A percentile compares a stretch with the other conserved stretches of the same genome.
Evolutionary conservation across 2,329 filamentous ascomycete genomes (phyloP).

Genomic region (Myotisia sp.): DNA sequence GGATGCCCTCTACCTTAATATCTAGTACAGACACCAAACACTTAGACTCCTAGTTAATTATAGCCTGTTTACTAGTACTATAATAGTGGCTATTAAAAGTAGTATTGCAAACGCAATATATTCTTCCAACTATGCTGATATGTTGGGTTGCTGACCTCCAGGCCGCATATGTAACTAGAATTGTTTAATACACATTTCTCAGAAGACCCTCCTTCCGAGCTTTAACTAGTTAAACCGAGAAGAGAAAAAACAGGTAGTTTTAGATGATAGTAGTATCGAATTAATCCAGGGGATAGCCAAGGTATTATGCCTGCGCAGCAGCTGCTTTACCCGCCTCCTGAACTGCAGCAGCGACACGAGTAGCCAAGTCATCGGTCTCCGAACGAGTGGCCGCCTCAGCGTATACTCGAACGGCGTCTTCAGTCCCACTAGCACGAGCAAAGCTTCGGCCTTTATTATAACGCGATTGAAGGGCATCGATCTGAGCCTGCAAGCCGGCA

Average conservation of each 20-base stretch:
- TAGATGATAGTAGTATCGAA: too few species aligned
- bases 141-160: too few species aligned
- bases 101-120: too few species aligned
- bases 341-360: conserved; percentile 64
- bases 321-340: conserved; percentile 37
- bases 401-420: conserved; percentile 92
- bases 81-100: too few species aligned
- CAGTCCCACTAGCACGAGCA: conserved; percentile 82
- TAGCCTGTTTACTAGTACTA: too few species aligned
- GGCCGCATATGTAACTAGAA: too few species aligned
- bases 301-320: conserved; percentile 1
- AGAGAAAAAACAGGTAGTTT: conserved; percentile 2
- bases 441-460: conserved; percentile 84
- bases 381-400: conserved; percentile 80
- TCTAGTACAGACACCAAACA: too few species aligned
- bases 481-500: conserved; percentile 63
- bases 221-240: neutral
- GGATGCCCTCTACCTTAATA: too few species aligned
- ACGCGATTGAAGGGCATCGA: conserved; percentile 76
- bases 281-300: neutral
- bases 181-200: too few species aligned
- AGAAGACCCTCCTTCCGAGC: too few species aligned
- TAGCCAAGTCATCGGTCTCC: conserved; percentile 81
- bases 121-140: too few species aligned
- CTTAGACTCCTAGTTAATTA: too few species aligned